Percentiles rank a stretch among this genome's conserved stretches.
Conservation (phyloP, 441 rosid genomes). For the Corymbia calophylla region DNA sequence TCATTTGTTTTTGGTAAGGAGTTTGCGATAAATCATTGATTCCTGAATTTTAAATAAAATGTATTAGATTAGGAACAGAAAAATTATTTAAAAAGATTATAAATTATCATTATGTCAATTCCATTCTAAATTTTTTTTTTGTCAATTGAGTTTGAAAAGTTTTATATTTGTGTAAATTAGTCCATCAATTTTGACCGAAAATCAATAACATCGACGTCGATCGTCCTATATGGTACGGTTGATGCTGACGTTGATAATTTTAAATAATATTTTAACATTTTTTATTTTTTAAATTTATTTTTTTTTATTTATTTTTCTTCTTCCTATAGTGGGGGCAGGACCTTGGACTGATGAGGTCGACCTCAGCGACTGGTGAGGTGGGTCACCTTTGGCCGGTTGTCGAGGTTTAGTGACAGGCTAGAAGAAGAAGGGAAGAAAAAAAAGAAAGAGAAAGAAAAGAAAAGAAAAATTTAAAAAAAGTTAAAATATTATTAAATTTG, state of each 20-base stretch:
- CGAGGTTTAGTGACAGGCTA: background rate
- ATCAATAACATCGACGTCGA: accelerated
- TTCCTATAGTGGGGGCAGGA: too few relatives aligned
- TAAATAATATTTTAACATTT: too few relatives aligned
- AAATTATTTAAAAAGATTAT: too few relatives aligned
- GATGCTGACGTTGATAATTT: accelerated
- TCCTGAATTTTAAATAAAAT: background rate
- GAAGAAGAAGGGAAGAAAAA: background rate
- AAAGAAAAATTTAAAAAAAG: background rate
- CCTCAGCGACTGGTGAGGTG: too few relatives aligned
- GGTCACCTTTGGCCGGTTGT: background rate
- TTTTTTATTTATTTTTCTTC: too few relatives aligned
- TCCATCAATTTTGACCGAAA: accelerated
- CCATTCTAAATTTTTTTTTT: accelerated
- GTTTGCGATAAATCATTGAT: background rate
- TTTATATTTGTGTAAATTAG: too few relatives aligned
- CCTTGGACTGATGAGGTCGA: too few relatives aligned
- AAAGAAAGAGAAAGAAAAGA: background rate
- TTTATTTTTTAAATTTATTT: too few relatives aligned
- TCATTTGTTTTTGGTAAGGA: too few relatives aligned
- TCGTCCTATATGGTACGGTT: accelerated
- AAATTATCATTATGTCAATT: too few relatives aligned
- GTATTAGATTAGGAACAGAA: background rate
- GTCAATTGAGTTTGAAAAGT: accelerated
- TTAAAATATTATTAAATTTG: background rate